phyloP scores from a whole-genome alignment of 169 alveolate genomes.

The Perkinsus marinus region DNA sequence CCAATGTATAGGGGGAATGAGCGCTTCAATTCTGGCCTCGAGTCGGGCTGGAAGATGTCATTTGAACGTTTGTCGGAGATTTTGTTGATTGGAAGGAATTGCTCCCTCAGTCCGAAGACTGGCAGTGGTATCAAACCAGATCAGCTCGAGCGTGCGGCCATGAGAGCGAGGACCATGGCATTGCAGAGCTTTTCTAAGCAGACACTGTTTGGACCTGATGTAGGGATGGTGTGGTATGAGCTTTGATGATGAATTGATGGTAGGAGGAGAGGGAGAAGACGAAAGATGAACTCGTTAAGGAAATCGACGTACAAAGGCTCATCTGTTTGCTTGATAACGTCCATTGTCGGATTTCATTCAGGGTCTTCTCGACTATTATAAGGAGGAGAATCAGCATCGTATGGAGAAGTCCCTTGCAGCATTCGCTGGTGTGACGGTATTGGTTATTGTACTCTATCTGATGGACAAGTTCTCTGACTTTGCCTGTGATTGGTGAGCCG shows the following conservation, averaged over 20 bases:
- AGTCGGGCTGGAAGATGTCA: no score
- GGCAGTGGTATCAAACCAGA: background rate
- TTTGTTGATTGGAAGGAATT: background rate
- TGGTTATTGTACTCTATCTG: background rate
- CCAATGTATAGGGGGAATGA: no score
- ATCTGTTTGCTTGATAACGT: background rate
- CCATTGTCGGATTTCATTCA: background rate
- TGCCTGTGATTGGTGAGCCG: conserved; percentile 5
- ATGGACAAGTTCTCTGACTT: conserved; percentile 2
- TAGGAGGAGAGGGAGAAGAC: background rate
- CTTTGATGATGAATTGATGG: background rate
- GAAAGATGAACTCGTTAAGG: background rate
- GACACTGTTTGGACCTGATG: background rate
- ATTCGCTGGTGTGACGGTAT: background rate
- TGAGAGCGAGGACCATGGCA: background rate
- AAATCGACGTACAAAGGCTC: background rate
- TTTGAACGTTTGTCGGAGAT: no score
- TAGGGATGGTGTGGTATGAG: background rate
- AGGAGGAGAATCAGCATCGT: background rate
- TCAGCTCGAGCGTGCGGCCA: background rate
- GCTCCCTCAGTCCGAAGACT: background rate
- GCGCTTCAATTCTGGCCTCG: no score
- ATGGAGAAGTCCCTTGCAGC: conserved; percentile 5
- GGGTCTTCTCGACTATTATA: background rate
- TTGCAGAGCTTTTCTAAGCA: background rate